Percentiles rank a stretch among this genome's conserved stretches.
Conservation (phyloP, 108 stramenopile species). For the Nannochloropsis oceanica region DNA sequence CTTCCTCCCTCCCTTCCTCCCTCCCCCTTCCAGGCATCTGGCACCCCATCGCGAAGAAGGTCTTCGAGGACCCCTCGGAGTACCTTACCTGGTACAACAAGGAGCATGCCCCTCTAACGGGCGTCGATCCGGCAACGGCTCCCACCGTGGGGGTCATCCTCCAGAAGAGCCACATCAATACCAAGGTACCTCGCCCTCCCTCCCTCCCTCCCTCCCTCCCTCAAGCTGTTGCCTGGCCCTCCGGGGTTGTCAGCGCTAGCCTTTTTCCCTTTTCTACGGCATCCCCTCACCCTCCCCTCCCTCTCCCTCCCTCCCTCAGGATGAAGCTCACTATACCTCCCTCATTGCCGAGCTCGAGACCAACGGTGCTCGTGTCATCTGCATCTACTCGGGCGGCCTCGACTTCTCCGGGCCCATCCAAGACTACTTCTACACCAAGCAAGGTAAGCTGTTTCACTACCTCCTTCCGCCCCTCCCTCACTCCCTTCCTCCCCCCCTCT, state of each 20-base stretch:
- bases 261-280: no score
- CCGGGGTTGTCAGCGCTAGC: no score
- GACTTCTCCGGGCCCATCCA: conserved; percentile 90
- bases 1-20: no score
- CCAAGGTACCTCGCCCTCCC: no score
- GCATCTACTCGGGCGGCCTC: conserved; percentile 82
- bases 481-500: no score
- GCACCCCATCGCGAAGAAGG: conserved; percentile 81
- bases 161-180: conserved; percentile 96
- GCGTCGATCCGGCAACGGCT: conserved; percentile 68
- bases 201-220: no score
- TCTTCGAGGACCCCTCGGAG: conserved; percentile 61
- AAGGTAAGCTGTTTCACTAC: background rate
- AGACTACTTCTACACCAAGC: conserved; percentile 68
- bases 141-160: conserved; percentile 79
- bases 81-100: conserved; percentile 87
- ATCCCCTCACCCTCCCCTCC: no score
- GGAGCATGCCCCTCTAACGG: conserved; percentile 76
- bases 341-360: conserved; percentile 83
- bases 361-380: conserved; percentile 71
- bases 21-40: no score
- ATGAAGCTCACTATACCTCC: conserved; percentile 88
- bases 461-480: no score
- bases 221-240: no score
- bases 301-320: no score